phyloP scores from a whole-genome alignment of 805 yeast genomes.

The Ogataea pignaliae region DNA sequence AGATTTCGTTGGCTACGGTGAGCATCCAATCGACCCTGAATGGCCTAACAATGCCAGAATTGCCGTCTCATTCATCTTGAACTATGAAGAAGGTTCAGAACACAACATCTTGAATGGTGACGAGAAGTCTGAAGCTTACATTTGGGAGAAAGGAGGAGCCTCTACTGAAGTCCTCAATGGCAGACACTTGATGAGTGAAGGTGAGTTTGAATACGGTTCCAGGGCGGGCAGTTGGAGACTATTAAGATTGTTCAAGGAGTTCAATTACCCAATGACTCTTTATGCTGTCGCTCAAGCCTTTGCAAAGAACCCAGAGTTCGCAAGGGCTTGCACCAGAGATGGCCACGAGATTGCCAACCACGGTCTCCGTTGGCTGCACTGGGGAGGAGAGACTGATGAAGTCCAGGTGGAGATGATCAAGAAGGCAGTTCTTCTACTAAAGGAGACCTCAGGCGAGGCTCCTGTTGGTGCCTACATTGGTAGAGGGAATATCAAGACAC shows the following conservation, averaged over 20 bases:
- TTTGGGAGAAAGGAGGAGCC: constrained; percentile 13
- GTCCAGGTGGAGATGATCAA: constrained; percentile 31
- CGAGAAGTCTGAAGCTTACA: constrained; percentile 14
- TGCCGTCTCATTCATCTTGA: constrained; percentile 24
- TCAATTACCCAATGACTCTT: constrained; percentile 29
- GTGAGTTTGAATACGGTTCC: constrained; percentile 15
- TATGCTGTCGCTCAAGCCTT: constrained; percentile 38
- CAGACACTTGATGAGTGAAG: constrained; percentile 14
- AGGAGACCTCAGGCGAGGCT: constrained; percentile 30
- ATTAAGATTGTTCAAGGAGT: constrained; percentile 30
- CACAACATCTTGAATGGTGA: constrained; percentile 12
- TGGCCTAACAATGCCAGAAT: constrained; percentile 24
- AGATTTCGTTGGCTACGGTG: constrained; percentile 23
- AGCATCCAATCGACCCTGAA: constrained; percentile 19
- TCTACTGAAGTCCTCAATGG: constrained; percentile 10
- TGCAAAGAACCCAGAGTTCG: constrained; percentile 30
- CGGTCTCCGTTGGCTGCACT: constrained; percentile 34
- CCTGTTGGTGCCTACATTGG: constrained; percentile 37
- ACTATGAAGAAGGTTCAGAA: constrained; percentile 29
- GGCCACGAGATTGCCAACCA: constrained; percentile 38
- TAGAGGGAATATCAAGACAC: constrained; percentile 29
- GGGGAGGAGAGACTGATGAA: constrained; percentile 25
- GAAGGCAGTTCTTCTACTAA: constrained; percentile 26
- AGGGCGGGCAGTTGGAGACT: constrained; percentile 21
- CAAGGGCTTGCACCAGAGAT: constrained; percentile 31